Percentiles rank a stretch among this genome's conserved stretches.
Conservation (phyloP, 345 rosid genomes). For the Crucihimalaya himalaica region DNA sequence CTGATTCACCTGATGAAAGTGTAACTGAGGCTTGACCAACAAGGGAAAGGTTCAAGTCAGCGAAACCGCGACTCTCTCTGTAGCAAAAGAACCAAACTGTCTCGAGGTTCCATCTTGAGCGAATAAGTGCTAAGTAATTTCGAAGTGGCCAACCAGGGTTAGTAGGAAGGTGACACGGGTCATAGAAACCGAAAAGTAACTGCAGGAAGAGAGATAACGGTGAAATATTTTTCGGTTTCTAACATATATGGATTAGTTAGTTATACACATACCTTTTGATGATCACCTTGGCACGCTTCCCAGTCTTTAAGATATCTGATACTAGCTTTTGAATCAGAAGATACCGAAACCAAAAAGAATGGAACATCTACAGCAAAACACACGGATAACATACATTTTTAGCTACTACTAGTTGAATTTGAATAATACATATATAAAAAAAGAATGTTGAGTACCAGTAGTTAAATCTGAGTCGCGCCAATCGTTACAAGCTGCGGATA, state of each 20-base stretch:
- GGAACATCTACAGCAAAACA: conserved; percentile 65
- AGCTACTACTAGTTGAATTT: not conserved
- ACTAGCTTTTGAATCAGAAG: conserved; percentile 58
- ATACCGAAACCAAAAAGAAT: conserved; percentile 69
- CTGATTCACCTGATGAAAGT: conserved; percentile 64
- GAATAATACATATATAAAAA: not conserved
- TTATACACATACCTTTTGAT: conserved; percentile 61
- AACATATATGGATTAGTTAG: conserved; percentile 1
- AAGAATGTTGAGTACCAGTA: conserved; percentile 49
- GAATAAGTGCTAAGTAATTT: conserved; percentile 78
- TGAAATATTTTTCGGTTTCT: not conserved
- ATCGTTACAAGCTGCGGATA: conserved; percentile 73
- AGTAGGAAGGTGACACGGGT: conserved; percentile 85
- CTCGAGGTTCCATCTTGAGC: conserved; percentile 71
- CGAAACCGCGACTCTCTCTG: conserved; percentile 88
- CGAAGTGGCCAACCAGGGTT: conserved; percentile 99
- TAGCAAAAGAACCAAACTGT: conserved; percentile 73
- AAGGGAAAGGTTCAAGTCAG: conserved; percentile 77
- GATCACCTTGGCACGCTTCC: conserved; percentile 64
- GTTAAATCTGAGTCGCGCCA: conserved; percentile 80
- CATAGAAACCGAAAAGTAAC: conserved; percentile 87
- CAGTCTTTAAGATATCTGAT: conserved; percentile 68
- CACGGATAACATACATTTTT: not conserved
- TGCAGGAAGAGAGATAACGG: conserved; percentile 39
- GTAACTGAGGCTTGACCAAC: conserved; percentile 73